Evolutionary conservation across 1,139 yeast species (phyloP).

Genomic region (Candida pseudoviswanathii): DNA sequence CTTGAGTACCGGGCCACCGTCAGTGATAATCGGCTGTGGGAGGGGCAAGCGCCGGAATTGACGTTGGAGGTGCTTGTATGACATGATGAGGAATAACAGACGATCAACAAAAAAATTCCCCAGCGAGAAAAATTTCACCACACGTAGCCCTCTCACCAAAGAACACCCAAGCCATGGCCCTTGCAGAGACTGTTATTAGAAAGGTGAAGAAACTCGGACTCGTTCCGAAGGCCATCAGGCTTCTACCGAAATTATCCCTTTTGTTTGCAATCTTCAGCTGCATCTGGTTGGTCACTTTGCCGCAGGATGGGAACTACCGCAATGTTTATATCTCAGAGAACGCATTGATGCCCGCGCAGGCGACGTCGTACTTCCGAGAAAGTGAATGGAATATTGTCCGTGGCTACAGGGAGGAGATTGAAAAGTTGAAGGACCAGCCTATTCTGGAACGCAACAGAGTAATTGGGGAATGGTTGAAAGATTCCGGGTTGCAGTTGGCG

Average conservation of each 20-base stretch:
- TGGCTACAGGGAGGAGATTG: conserved; percentile 72
- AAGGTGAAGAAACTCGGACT: conserved; percentile 58
- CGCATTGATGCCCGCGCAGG: conserved; percentile 97
- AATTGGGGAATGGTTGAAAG: conserved; percentile 63
- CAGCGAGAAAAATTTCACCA: too few relatives aligned
- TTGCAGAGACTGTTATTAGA: conserved; percentile 57
- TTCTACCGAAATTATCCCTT: conserved; percentile 66
- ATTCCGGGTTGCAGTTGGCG: conserved; percentile 73
- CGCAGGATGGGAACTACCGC: conserved; percentile 81
- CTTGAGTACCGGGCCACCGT: conserved; percentile 9
- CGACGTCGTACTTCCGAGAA: conserved; percentile 87
- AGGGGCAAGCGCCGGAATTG: conserved; percentile 15
- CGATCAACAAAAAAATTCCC: too few relatives aligned
- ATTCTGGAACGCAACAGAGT: conserved; percentile 42
- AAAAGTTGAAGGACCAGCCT: conserved; percentile 36
- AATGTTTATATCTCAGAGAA: conserved; percentile 89
- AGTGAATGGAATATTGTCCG: conserved; percentile 92
- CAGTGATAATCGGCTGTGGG: conserved; percentile 10
- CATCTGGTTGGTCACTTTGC: conserved; percentile 68
- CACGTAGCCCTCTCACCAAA: too few relatives aligned
- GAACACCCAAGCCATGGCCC: conserved; percentile 46
- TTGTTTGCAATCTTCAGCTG: conserved; percentile 62
- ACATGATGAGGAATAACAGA: conserved; percentile 1
- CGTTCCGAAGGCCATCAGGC: conserved; percentile 55
- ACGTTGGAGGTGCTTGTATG: conserved; percentile 14